Evolutionary conservation across 2,329 filamentous ascomycete genomes (phyloP).

Genomic region (Fusarium nematophilum): DNA sequence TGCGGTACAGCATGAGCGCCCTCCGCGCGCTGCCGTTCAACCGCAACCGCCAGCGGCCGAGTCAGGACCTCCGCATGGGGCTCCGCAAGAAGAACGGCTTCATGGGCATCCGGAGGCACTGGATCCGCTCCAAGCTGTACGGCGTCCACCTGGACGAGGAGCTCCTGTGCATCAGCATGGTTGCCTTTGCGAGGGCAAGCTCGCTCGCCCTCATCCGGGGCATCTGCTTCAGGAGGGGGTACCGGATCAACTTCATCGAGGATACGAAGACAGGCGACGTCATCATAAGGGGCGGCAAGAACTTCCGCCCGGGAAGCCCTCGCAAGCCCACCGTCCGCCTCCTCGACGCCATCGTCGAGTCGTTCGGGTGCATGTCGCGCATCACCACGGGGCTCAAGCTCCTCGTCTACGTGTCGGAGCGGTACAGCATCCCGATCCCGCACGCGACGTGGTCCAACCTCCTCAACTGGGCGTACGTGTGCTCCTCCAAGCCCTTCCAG

Average conservation of each 20-base stretch:
- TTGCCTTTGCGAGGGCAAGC: conserved; percentile 55
- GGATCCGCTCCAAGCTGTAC: conserved; percentile 34
- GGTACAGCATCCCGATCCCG: conserved; percentile 69
- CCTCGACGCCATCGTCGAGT: conserved; percentile 74
- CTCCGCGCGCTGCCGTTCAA: conserved; percentile 46
- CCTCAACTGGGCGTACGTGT: conserved; percentile 74
- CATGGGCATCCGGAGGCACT: conserved; percentile 46
- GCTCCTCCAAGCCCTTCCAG: conserved; percentile 53
- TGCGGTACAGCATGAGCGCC: conserved; percentile 46
- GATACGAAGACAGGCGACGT: conserved; percentile 33
- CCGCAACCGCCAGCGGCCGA: conserved; percentile 34
- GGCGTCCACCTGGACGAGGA: conserved; percentile 52
- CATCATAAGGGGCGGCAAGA: conserved; percentile 48
- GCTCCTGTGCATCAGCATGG: conserved; percentile 54
- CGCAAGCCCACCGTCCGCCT: conserved; percentile 69
- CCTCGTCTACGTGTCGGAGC: conserved; percentile 70
- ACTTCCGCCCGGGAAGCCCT: conserved; percentile 60
- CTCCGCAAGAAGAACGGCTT: conserved; percentile 42
- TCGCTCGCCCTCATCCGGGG: conserved; percentile 48
- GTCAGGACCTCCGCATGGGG: conserved; percentile 43
- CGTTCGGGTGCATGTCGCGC: conserved; percentile 74
- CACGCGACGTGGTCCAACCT: conserved; percentile 72
- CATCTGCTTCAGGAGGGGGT: conserved; percentile 48
- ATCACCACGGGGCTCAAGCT: conserved; percentile 68
- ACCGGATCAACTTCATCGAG: conserved; percentile 43